Percentiles rank a stretch among this genome's conserved stretches.
Conservation (phyloP, 139 green algal species). For the Picochlorum sp. region DNA sequence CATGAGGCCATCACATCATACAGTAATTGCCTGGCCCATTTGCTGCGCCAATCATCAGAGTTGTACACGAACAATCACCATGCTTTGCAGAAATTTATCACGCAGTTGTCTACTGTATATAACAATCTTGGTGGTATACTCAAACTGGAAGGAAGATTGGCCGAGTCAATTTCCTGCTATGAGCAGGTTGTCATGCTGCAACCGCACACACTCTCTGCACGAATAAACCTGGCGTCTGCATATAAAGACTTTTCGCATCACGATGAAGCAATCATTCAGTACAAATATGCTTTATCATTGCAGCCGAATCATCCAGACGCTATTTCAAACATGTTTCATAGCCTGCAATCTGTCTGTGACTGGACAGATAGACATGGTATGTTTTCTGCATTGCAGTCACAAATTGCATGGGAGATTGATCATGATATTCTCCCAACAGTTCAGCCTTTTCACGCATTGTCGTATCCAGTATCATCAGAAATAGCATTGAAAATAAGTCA, state of each 20-base stretch:
- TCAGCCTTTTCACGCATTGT: slow-evolving; percentile 92
- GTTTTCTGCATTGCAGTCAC: slow-evolving; percentile 41
- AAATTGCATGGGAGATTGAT: slow-evolving; percentile 54
- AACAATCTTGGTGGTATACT: slow-evolving; percentile 73
- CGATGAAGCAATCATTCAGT: slow-evolving; percentile 63
- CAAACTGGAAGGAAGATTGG: slow-evolving; percentile 44
- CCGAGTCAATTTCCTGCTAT: slow-evolving; percentile 74
- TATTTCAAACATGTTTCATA: slow-evolving; percentile 78
- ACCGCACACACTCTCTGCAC: slow-evolving; percentile 52
- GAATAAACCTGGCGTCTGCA: slow-evolving; percentile 66
- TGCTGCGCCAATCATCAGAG: no score
- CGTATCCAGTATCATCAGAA: slow-evolving; percentile 68
- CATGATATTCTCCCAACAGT: slow-evolving; percentile 52
- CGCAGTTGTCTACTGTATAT: slow-evolving; percentile 58
- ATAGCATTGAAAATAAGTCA: slow-evolving; percentile 52
- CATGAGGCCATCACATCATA: slow-evolving; percentile 70
- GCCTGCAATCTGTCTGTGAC: slow-evolving; percentile 78
- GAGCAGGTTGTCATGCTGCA: slow-evolving; percentile 64
- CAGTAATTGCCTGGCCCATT: slow-evolving; percentile 27
- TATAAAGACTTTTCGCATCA: slow-evolving; percentile 68
- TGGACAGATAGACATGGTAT: slow-evolving; percentile 59
- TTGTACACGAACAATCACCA: neutral
- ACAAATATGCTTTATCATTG: slow-evolving; percentile 58
- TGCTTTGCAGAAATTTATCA: slow-evolving; percentile 5
- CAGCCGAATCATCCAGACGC: slow-evolving; percentile 69